phyloP scores from a whole-genome alignment of 352 stramenopile genomes.

The Globisporangium uncinulatum region DNA sequence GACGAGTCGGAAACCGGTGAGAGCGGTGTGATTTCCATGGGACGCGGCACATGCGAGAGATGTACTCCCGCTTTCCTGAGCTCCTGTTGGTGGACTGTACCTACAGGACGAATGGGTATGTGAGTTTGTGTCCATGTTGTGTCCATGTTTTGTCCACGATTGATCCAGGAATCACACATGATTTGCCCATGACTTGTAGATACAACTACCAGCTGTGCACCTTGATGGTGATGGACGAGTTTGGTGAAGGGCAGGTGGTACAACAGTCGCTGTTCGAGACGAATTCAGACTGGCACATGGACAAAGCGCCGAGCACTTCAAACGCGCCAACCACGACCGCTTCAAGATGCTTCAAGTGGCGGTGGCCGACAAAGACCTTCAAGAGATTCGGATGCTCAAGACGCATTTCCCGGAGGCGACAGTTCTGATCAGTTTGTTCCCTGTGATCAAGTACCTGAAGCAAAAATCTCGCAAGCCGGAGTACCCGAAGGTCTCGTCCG shows the following conservation, averaged over 20 bases:
- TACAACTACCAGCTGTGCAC: conserved; percentile 21
- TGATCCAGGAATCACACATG: neutral
- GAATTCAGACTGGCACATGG: conserved; percentile 15
- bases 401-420: neutral
- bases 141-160: no score
- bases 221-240: conserved; percentile 20
- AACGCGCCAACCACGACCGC: neutral
- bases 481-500: no score
- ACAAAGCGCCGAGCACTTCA: neutral
- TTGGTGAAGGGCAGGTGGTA: no score
- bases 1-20: neutral
- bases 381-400: neutral
- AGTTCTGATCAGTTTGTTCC: neutral
- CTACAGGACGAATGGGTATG: no score
- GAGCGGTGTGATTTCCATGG: conserved; percentile 8
- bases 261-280: conserved; percentile 14
- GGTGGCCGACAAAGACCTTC: neutral
- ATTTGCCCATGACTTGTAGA: neutral
- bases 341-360: neutral
- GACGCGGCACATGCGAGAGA: conserved; percentile 4
- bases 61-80: neutral
- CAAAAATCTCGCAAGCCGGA: no score
- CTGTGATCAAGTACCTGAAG: neutral
- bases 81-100: no score
- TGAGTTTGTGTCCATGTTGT: no score